Evolutionary conservation across 2,329 filamentous ascomycete genomes (phyloP).

Genomic region (Botrytis aclada): DNA sequence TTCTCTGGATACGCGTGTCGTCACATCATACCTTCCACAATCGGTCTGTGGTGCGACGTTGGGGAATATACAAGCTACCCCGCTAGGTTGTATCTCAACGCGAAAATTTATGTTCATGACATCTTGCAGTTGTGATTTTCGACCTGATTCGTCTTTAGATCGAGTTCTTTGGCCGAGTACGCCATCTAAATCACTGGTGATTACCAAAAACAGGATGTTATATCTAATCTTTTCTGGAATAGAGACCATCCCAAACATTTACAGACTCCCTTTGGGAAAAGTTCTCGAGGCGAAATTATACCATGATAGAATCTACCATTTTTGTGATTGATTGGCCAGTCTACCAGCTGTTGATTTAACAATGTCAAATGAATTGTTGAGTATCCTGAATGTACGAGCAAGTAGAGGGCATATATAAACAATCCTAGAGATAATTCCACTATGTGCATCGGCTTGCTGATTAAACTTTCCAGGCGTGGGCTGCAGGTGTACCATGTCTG

Average conservation of each 20-base stretch:
- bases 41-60: not conserved
- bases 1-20: not conserved
- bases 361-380: too few relatives aligned
- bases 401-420: too few relatives aligned
- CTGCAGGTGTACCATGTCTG: not conserved
- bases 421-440: too few relatives aligned
- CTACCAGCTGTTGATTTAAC: not conserved
- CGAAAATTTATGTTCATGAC: not conserved
- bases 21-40: not conserved
- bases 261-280: not conserved
- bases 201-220: not conserved
- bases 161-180: not conserved
- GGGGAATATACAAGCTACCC: not conserved
- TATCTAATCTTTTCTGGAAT: not conserved
- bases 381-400: not conserved
- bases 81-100: not conserved
- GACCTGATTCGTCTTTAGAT: not conserved
- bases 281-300: not conserved
- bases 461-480: too few relatives aligned
- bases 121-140: not conserved
- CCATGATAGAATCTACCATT: not conserved
- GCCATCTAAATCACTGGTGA: too few relatives aligned
- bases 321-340: not conserved
- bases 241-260: not conserved
- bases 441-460: too few relatives aligned